Base-by-base conservation (phyloP, 139 green algal genomes). In the Chlorella sorokiniana region DNA sequence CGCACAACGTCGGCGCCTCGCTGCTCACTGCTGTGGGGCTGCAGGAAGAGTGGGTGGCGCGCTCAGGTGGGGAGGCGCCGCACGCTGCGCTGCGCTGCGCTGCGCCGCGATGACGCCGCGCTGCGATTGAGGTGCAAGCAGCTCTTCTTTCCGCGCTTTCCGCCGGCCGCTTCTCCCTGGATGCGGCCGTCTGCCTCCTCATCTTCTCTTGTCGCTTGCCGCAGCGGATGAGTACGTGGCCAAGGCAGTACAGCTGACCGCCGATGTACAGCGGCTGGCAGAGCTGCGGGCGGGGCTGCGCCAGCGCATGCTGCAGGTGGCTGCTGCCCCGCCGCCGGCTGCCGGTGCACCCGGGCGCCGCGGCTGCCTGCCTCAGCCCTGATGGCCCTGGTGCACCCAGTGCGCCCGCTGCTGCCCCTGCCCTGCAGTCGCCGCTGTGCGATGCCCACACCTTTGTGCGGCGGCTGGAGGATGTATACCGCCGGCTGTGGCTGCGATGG, bases 1-100 rank as follows among this genome's bases (percentile, higher is more conserved):
- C 96, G 0, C 94, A 98, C 85, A 99, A 99, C 78, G 96, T 99
- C 16, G 94, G 95, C 27, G 89, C 91, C 9, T 95, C 87, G 61
- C 88, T 99, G 83, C 87, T 99, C n/a, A 86, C 76, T 0, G 87
- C 90, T 4, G 59, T 98, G 42, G 95, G 95, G 9, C 45, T 98
- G 42, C 52, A 86, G 0, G 69, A 92, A 1, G 84, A 91, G 29
- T 99, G 95, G 91, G 91, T 98, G 56, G 94, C 94, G 0, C 16
- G 45, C 37, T 45, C 65, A 27, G 65, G 77, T 82, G 45, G 0
- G 45, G 33, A 8, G 59, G 59, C 22, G 22, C 27, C 27, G 59
- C 7, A 14, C 22, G n/a, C n/a, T n/a, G n/a, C n/a, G n/a, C n/a
- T n/a, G n/a, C n/a, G n/a, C n/a, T n/a, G n/a, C n/a, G n/a, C n/a